Evolutionary conservation across 176 grass and related monocot genomes (phyloP).

Genomic region (Melocanna baccifera): DNA sequence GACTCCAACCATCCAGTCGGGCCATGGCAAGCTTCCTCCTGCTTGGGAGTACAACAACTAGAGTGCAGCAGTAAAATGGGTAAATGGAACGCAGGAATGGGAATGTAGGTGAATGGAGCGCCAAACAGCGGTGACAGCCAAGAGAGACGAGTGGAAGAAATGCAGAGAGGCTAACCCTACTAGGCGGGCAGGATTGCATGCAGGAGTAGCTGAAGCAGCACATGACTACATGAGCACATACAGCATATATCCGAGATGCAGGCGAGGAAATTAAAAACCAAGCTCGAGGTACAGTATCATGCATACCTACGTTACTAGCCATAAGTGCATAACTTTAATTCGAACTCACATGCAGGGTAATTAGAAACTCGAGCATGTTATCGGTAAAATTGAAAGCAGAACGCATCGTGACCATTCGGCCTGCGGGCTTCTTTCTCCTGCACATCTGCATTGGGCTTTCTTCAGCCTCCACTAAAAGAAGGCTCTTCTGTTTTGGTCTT

Average conservation of each 20-base stretch:
- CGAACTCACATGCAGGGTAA: not conserved
- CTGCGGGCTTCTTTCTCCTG: not conserved
- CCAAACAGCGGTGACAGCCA: not conserved
- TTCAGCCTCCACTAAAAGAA: not conserved
- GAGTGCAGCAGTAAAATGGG: not conserved
- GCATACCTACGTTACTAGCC: not conserved
- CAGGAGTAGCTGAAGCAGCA: slow-evolving; percentile 6
- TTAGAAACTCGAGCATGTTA: no score
- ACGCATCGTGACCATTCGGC: not conserved
- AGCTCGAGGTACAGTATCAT: not conserved
- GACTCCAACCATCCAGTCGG: not conserved
- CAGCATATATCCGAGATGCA: not conserved
- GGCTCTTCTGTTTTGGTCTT: not conserved
- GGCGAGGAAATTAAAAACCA: not conserved
- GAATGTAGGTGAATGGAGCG: slow-evolving; percentile 20
- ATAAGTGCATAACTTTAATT: not conserved
- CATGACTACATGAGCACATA: not conserved
- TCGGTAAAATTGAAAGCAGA: no score
- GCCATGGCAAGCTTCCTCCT: not conserved
- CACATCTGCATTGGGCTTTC: not conserved
- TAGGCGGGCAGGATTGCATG: slow-evolving; percentile 14
- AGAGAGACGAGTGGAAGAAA: not conserved
- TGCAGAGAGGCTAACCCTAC: not conserved
- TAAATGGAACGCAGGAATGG: slow-evolving; percentile 7
- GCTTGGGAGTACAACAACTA: not conserved